Evolutionary conservation across 352 stramenopile species (phyloP).

Genomic region (Globisporangium recalcitrans): DNA sequence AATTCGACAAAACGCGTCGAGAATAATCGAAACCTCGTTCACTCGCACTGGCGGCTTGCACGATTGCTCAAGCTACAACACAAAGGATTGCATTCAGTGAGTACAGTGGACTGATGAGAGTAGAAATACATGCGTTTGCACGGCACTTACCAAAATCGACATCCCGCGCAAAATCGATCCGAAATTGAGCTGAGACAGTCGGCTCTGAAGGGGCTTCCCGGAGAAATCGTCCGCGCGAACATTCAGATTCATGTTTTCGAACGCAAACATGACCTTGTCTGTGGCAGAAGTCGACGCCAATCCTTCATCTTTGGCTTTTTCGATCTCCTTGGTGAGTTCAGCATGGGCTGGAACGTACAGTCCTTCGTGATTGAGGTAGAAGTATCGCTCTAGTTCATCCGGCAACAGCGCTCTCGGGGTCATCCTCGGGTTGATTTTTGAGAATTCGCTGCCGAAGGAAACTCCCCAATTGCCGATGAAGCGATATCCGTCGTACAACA

Average conservation of each 20-base stretch:
- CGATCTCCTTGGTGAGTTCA: conserved; percentile 55
- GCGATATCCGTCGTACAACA: conserved; percentile 65
- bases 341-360: conserved; percentile 51
- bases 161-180: conserved; percentile 44
- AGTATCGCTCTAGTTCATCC: conserved; percentile 41
- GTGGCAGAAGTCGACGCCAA: conserved; percentile 34
- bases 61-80: conserved; percentile 48
- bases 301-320: conserved; percentile 43
- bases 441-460: conserved; percentile 59
- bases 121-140: neutral
- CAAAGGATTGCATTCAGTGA: conserved; percentile 7
- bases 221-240: conserved; percentile 58
- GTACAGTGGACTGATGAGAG: neutral
- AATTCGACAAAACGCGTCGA: conserved; percentile 67
- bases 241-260: conserved; percentile 75
- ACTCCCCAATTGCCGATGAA: conserved; percentile 58
- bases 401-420: conserved; percentile 43
- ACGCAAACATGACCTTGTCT: conserved; percentile 59
- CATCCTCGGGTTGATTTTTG: conserved; percentile 59
- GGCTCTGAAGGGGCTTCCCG: conserved; percentile 33
- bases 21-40: conserved; percentile 59
- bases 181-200: conserved; percentile 59
- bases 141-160: conserved; percentile 52
- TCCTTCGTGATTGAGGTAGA: conserved; percentile 61
- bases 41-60: conserved; percentile 56